Conservation (phyloP, 371 early-diverging fungal species). For the Antonospora locustae region DNA sequence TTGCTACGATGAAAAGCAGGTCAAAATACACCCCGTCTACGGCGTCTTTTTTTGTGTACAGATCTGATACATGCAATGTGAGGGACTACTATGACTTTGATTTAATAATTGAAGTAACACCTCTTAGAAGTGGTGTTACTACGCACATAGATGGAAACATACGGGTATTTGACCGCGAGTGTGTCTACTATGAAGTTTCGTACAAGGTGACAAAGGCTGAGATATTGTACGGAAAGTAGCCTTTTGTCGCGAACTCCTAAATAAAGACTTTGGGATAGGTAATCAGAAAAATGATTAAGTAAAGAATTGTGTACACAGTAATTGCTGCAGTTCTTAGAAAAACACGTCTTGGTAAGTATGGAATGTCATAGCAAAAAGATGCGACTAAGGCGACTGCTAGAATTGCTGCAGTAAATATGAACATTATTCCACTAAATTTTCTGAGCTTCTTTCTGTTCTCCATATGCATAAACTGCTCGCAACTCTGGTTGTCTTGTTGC, state of each 20-base stretch:
- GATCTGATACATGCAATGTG: slow-evolving; percentile 22
- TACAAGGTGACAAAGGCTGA: slow-evolving; percentile 22
- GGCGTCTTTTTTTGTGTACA: slow-evolving; percentile 18
- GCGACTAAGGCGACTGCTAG: too few species aligned
- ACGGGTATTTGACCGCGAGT: slow-evolving; percentile 9
- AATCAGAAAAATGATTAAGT: slow-evolving; percentile 3
- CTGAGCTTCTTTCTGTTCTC: too few species aligned
- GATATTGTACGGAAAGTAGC: too few species aligned
- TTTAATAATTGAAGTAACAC: slow-evolving; percentile 23
- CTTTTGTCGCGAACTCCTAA: slow-evolving; percentile 8
- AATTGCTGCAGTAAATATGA: too few species aligned
- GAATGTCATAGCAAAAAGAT: too few species aligned
- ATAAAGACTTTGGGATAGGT: neutral
- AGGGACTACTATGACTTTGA: slow-evolving; percentile 36
- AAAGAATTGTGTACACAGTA: slow-evolving; percentile 7
- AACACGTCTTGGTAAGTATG: too few species aligned
- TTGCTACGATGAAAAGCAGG: neutral
- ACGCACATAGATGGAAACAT: slow-evolving; percentile 32
- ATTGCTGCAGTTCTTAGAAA: too few species aligned
- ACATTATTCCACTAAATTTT: too few species aligned
- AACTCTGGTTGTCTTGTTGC: too few species aligned
- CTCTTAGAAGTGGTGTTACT: slow-evolving; percentile 30
- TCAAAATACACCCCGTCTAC: neutral
- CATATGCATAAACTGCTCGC: too few species aligned
- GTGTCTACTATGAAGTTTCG: slow-evolving; percentile 11